Evolutionary conservation across 305 asterid species (phyloP).

Genomic region (Fraxinus latifolia): DNA sequence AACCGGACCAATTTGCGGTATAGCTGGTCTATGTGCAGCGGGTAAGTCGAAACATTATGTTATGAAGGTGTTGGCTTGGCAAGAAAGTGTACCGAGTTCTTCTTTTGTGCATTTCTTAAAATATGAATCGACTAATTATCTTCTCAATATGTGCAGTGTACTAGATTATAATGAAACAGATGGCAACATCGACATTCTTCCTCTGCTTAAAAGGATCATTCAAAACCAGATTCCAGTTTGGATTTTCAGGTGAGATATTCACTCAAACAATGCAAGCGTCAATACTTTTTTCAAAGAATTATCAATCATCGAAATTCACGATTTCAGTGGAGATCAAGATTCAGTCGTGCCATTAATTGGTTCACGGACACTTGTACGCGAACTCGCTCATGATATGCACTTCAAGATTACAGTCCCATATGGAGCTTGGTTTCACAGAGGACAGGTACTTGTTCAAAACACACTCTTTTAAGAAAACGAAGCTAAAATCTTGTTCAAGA

Average conservation of each 20-base stretch:
- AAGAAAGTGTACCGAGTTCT: background rate
- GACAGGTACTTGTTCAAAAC: conserved; percentile 49
- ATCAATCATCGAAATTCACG: background rate
- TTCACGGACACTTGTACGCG: conserved; percentile 76
- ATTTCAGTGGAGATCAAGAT: conserved; percentile 92
- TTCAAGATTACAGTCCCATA: conserved; percentile 72
- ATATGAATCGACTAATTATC: background rate
- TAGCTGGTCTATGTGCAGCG: conserved; percentile 66
- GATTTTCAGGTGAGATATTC: conserved; percentile 61
- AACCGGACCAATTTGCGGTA: conserved; percentile 64
- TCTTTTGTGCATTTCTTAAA: background rate
- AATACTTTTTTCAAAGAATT: conserved; percentile 3
- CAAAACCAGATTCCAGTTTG: conserved; percentile 56
- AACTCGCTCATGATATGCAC: conserved; percentile 69
- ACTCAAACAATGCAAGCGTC: background rate
- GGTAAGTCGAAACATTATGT: conserved; percentile 19
- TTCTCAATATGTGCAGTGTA: conserved; percentile 35
- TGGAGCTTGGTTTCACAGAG: conserved; percentile 88
- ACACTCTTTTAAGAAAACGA: background rate
- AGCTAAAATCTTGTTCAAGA: background rate
- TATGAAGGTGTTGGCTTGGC: background rate
- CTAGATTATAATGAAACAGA: conserved; percentile 47
- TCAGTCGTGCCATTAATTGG: conserved; percentile 90
- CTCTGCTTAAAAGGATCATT: conserved; percentile 63
- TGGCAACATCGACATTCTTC: conserved; percentile 66